Evolutionary conservation across 345 rosid genomes (phyloP).

Genomic region (Eucalyptus rudis): DNA sequence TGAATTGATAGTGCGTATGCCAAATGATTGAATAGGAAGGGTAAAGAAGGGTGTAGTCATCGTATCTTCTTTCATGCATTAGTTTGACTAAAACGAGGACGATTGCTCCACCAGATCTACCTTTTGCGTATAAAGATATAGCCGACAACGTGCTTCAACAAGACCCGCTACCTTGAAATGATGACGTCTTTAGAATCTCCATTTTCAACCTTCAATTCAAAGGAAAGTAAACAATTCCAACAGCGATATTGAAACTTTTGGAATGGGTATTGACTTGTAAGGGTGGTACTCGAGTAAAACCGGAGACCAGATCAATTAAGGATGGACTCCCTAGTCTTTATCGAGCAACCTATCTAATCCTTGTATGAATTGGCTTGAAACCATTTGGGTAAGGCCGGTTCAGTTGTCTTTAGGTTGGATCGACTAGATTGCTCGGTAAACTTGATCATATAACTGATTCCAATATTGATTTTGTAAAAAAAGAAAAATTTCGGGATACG

Average conservation of each 20-base stretch:
- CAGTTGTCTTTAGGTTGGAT: fast-evolving
- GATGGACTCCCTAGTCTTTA: background rate
- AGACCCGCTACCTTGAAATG: background rate
- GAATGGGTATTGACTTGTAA: background rate
- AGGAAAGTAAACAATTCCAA: background rate
- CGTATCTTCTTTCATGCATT: background rate
- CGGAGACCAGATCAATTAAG: fast-evolving
- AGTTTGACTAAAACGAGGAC: background rate
- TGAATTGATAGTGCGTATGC: background rate
- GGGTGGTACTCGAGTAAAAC: background rate
- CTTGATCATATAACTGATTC: fast-evolving
- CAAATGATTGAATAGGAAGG: background rate
- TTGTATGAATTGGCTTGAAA: fast-evolving
- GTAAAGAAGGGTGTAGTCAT: background rate
- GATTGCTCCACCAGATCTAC: background rate
- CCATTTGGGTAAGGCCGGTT: fast-evolving
- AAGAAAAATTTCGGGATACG: fast-evolving
- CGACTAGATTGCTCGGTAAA: fast-evolving
- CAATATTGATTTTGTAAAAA: background rate
- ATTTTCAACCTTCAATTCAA: background rate
- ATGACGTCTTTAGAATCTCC: background rate
- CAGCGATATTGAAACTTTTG: background rate
- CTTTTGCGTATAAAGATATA: background rate
- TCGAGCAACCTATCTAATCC: fast-evolving
- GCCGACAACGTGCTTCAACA: background rate